Conservation (phyloP, 2,329 filamentous ascomycete species). For the Cercospora zeina region DNA sequence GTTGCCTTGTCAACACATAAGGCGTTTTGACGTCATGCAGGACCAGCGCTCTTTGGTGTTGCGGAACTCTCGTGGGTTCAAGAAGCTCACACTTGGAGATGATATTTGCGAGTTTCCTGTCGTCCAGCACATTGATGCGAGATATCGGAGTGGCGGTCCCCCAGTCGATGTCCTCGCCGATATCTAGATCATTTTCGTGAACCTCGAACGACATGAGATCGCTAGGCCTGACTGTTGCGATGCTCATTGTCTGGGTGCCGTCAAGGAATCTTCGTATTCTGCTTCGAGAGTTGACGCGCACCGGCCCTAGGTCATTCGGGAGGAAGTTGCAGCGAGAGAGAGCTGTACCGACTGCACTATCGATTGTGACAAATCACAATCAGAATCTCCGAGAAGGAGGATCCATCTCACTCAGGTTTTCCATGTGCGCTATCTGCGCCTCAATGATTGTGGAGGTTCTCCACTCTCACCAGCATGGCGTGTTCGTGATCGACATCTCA, state of each 20-base stretch:
- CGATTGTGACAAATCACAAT: constrained; percentile 6
- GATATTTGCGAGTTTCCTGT: constrained; percentile 21
- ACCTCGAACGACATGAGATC: constrained; percentile 17
- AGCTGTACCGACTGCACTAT: background rate
- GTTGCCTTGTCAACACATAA: constrained; percentile 17
- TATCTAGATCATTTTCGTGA: constrained; percentile 7
- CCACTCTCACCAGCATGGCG: background rate
- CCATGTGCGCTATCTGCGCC: background rate
- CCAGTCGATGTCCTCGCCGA: constrained; percentile 27
- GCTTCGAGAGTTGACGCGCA: background rate
- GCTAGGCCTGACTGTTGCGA: constrained; percentile 6
- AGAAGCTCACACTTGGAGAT: constrained; percentile 22
- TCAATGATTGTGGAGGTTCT: background rate
- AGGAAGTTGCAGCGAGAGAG: background rate
- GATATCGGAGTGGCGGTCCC: constrained; percentile 28
- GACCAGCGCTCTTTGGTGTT: constrained; percentile 22
- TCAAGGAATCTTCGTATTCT: background rate
- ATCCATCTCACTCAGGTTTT: background rate
- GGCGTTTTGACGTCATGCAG: constrained; percentile 21
- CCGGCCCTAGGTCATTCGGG: background rate
- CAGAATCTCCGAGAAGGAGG: background rate
- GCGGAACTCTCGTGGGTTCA: constrained; percentile 12
- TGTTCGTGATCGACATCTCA: background rate
- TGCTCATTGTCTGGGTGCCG: constrained; percentile 19
- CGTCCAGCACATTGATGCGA: constrained; percentile 22